Evolutionary conservation across 1,139 yeast genomes (phyloP).

Genomic region (Candida sp.): DNA sequence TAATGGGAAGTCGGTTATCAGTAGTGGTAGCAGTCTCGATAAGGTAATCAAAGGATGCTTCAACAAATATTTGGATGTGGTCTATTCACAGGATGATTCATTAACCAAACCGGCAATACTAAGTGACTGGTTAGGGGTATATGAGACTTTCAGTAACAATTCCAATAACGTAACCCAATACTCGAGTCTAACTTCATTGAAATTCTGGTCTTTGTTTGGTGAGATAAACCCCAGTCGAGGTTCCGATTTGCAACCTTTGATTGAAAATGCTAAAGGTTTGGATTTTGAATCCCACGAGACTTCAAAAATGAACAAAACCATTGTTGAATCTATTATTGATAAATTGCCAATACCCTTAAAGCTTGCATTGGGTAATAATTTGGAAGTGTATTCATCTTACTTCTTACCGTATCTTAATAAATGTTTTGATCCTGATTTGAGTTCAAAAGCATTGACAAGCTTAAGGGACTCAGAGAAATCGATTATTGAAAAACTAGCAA

Average conservation of each 20-base stretch:
- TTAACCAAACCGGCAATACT: slow-evolving; percentile 58
- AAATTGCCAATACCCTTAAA: slow-evolving; percentile 25
- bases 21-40: slow-evolving; percentile 51
- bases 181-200: slow-evolving; percentile 55
- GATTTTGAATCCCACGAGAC: slow-evolving; percentile 43
- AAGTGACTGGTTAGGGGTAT: slow-evolving; percentile 76
- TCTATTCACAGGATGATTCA: slow-evolving; percentile 61
- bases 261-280: slow-evolving; percentile 35
- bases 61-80: slow-evolving; percentile 51
- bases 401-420: slow-evolving; percentile 45
- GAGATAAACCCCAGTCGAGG: slow-evolving; percentile 46
- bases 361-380: slow-evolving; percentile 26
- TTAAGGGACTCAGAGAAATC: slow-evolving; percentile 21
- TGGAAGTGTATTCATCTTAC: slow-evolving; percentile 23
- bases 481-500: slow-evolving; percentile 26
- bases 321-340: slow-evolving; percentile 20
- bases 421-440: slow-evolving; percentile 40
- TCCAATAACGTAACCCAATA: slow-evolving; percentile 49
- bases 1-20: slow-evolving; percentile 37
- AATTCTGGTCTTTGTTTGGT: slow-evolving; percentile 64
- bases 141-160: slow-evolving; percentile 48
- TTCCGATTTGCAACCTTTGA: slow-evolving; percentile 18
- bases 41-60: slow-evolving; percentile 74
- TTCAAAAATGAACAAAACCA: slow-evolving; percentile 25
- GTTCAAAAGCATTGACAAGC: slow-evolving; percentile 23